Conservation (phyloP, 2,329 filamentous ascomycete genomes). For the Phyllosticta citrichinensis region DNA sequence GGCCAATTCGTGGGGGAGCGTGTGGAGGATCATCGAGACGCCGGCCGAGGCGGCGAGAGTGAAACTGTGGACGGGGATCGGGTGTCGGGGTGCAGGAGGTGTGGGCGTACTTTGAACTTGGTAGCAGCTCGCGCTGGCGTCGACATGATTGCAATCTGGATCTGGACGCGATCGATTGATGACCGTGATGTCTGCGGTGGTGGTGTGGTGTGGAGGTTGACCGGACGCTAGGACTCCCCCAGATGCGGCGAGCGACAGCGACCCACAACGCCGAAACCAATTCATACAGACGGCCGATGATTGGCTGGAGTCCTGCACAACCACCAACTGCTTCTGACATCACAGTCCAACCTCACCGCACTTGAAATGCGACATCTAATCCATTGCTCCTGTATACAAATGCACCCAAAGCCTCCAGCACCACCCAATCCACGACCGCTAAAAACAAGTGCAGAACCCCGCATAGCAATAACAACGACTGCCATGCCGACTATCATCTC, state of each 20-base stretch:
- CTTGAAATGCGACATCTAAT: background rate
- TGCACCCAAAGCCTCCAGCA: background rate
- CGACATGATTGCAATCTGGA: background rate
- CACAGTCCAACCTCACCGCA: background rate
- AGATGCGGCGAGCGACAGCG: background rate
- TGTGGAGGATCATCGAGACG: background rate
- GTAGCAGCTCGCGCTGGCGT: slow-evolving; percentile 10
- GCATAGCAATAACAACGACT: background rate
- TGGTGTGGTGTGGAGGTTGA: background rate
- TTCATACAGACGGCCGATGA: background rate
- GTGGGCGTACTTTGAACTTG: slow-evolving; percentile 8
- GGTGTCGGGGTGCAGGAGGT: background rate
- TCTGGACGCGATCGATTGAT: background rate
- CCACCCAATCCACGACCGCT: background rate
- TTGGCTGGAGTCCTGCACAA: background rate
- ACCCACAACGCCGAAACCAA: background rate
- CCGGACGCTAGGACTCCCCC: background rate
- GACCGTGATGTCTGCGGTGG: background rate
- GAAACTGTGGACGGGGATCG: background rate
- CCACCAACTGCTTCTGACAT: background rate
- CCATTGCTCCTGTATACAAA: background rate
- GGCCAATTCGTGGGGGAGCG: background rate
- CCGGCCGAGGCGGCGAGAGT: background rate
- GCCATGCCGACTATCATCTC: background rate
- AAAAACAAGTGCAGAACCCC: background rate